Base-by-base conservation (phyloP, 345 rosid species). In the Triadica sebifera region DNA sequence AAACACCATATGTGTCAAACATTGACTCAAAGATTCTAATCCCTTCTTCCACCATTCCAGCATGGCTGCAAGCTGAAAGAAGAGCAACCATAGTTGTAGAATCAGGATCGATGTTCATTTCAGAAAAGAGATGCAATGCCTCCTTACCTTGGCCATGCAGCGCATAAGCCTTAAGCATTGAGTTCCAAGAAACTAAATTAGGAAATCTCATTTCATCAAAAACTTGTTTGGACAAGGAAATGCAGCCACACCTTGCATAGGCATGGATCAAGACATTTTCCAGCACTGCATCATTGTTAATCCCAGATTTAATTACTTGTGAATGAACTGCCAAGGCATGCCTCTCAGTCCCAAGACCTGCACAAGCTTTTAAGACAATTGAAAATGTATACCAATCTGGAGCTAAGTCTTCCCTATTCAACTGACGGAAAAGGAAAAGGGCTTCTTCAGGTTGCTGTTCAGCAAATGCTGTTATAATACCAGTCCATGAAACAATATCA, bases 381-480 rank as follows among this genome's bases (percentile, higher is more conserved):
- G 98, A 92, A 81, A 87, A 92, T 29, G 94, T 88, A 83, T 84
- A 90, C 85, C 91, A 77, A 78, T 94, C 98, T 16, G 96, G 96
- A 72, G 38, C 74, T 47, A 89, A 63, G 22, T 74, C 88, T 77
- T 88, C 88, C 38, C 72, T 78, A 17, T 70, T 78, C 78, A 88
- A 77, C 79, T 85, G 84, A 59, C 87, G 74, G 73, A 87, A 90
- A 74, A 93, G 87, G 75, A 85, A 79, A 65, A 94, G 74, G 22
- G 97, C 89, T 65, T 74, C 83, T 77, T 80, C 89, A 1, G 98
- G 96, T 60, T 88, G 88, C 24, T 67, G 70, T 19, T 90, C 91
- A 34, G 96, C 89, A 73, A 89, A 87, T 65, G 96, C 89, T 67
- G 93, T 85, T 71, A 93, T 93, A 57, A 90, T 88, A 73, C 86